Base-by-base conservation (phyloP, 2,329 filamentous ascomycete species). In the Botrytis hyacinthi region DNA sequence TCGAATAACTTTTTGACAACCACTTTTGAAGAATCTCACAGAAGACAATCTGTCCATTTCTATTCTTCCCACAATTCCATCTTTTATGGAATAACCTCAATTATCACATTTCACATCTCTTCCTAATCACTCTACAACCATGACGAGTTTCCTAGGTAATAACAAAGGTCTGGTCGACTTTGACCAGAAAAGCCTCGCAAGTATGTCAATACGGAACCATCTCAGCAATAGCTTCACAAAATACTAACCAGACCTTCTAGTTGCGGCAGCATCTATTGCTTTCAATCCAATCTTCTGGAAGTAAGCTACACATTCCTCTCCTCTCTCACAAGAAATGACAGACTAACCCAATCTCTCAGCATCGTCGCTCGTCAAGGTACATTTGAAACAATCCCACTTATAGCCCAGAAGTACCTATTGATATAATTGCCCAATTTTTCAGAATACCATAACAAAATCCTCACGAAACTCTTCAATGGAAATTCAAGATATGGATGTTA, bases 281-380 rank as follows among this genome's bases (percentile, higher is more conserved):
- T 98, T 99, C 84, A 99, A 99, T 84, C 96, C 96, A 35, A 91
- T 96, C n/a, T 98, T 98, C 84, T 99, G 96, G 96, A 99, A 99
- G 95, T 97, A 87, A 86, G 93, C 88, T 71, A 75, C 62, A 69
- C 74, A 76, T 62, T 57, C 61, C 51, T 63, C 51, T 22, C 29
- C 63, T 70, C 32, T 14, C 48, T 20, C 35, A 12, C 8, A 20
- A 46, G 16, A 22, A n/a, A 29, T 60, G 42, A 5, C 18, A 48
- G 44, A 65, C 73, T 77, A 73, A 77, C 51, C n/a, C 32, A 29
- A 32, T 26, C 18, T 70, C n/a, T 54, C 73, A 97, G 93, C 83
- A 92, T 94, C 80, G 90, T 94, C 78, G 94, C 94, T 75, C 91
- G 94, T 80, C 88, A 91, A 90, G 93, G 93, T 94, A 83, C 78